Base-by-base conservation (phyloP, 2,329 filamentous ascomycete genomes). In the Ophiostoma perfectum region DNA sequence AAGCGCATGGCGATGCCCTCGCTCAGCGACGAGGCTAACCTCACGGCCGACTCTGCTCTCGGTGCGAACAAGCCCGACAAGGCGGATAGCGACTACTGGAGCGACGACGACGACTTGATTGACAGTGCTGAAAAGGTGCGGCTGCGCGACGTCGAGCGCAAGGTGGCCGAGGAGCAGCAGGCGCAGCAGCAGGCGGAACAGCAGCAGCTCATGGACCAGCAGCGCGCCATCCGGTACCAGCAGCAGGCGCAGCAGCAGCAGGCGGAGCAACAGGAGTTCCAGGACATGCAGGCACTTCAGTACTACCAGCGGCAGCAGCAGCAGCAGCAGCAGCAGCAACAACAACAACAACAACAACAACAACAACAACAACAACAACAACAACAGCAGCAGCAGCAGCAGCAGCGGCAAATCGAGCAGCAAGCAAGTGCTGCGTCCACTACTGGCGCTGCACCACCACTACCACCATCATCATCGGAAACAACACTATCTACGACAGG, bases 1-100 rank as follows among this genome's bases (percentile, higher is more conserved):
- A 89, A 89, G 77, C 80, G 87, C 58, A 82, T 88, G 80, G 87
- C 87, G 14, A 68, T 89, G 82, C 86, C 85, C 9, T 81, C 86
- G 68, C 76, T 88, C 49, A 77, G 82, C 8, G 86, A 88, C 38
- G 63, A 64, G 42, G 3, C 41, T 7, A 64, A 47, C 18, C 42
- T 64, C 4, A 14, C 63, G 18, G n/a, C 63, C 41, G 63, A 64
- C 42, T 64, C 63, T 11, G 63, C 63, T 1, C 39, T 64, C 4
- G 42, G 41, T 9, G 6, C 18, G 6, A 52, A 52, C 6, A 39
- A 7, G 5, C 39, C 14, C n/a, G 39, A 18, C 6, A 39, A 39
- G 12, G 27, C 27, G 27, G 86, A 88, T 27, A 83, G 87, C 58
- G 86, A 88, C 65, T 87, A 81, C 74, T 88, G 85, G 81, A 88